Conservation (phyloP, 495 filamentous ascomycete genomes). For the Tuber brumale region DNA sequence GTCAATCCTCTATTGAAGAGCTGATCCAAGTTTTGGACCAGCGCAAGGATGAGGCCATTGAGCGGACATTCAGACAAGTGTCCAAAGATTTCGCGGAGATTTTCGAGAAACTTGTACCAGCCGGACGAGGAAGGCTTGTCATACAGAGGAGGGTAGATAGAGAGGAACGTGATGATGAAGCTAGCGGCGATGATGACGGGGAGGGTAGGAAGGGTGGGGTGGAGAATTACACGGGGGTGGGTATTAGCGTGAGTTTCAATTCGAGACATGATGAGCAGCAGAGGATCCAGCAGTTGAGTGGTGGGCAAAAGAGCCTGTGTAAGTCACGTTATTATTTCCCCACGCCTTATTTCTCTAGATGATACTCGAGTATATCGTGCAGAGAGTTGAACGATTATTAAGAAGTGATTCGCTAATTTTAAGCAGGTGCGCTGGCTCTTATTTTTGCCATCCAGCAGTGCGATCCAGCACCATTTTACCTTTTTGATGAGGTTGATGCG, state of each 20-base stretch:
- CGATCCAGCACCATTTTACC: conserved; percentile 95
- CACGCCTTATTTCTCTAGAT: not conserved
- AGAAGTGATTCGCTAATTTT: conserved; percentile 54
- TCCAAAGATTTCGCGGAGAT: conserved; percentile 83
- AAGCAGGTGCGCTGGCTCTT: conserved; percentile 74
- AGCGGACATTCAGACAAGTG: conserved; percentile 97
- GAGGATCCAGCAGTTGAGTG: conserved; percentile 90
- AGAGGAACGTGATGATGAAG: conserved; percentile 57
- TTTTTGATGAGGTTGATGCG: conserved; percentile 98
- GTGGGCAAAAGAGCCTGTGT: conserved; percentile 88
- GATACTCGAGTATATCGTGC: not conserved
- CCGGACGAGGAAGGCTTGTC: conserved; percentile 80
- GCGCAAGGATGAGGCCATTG: conserved; percentile 91
- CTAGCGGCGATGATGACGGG: conserved; percentile 55
- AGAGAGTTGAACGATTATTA: conserved; percentile 25
- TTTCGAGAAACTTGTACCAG: conserved; percentile 91
- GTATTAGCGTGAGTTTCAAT: conserved; percentile 98
- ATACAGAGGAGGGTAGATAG: conserved; percentile 87
- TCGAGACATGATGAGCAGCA: conserved; percentile 96
- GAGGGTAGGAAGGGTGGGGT: conserved; percentile 53
- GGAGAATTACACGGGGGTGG: conserved; percentile 94
- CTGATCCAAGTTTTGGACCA: conserved; percentile 88
- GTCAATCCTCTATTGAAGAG: conserved; percentile 77
- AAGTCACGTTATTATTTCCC: conserved; percentile 6
- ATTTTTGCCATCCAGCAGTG: conserved; percentile 99